Percentiles rank a stretch among this genome's conserved stretches.
These are phyloP conservation scores for Ustilago xerochloae DNA, from an alignment of 1,284 basidiomycete species.

Conservation along the genomic window DNA sequence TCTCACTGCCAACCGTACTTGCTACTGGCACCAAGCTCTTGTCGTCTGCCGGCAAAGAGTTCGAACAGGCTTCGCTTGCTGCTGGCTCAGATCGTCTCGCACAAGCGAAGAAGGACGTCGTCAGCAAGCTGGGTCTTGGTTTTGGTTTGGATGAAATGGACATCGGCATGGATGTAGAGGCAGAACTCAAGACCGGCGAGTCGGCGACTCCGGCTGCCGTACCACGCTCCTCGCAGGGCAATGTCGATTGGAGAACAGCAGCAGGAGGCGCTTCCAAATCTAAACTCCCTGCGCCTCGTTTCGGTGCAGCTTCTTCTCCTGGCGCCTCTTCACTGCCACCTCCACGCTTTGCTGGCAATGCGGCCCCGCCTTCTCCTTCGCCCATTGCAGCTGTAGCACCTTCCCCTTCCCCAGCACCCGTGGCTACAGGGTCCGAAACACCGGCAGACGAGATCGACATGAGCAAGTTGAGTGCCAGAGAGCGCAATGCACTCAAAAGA, in stretches of 20 bases:
- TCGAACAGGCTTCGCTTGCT: constrained; percentile 69
- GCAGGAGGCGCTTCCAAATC: constrained; percentile 33
- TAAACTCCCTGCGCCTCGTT: constrained; percentile 38
- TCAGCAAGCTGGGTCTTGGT: constrained; percentile 73
- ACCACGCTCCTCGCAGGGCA: constrained; percentile 25
- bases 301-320: constrained; percentile 14
- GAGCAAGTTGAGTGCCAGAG: constrained; percentile 74
- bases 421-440: constrained; percentile 18
- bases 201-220: constrained; percentile 6
- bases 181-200: constrained; percentile 60
- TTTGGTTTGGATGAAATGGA: constrained; percentile 78
- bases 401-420: constrained; percentile 23
- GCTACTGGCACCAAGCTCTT: constrained; percentile 80
- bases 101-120: constrained; percentile 79
- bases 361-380: constrained; percentile 21
- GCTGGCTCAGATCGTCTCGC: constrained; percentile 75
- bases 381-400: constrained; percentile 18
- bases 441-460: constrained; percentile 56
- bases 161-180: constrained; percentile 70
- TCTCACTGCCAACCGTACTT: constrained; percentile 79
- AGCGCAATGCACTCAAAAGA: constrained; percentile 88
- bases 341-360: constrained; percentile 23
- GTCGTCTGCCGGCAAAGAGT: constrained; percentile 88
- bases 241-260: constrained; percentile 46
- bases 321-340: constrained; percentile 19